Evolutionary conservation across 208 protist species (phyloP), one percentile per base, ranked within the genome.

Genomic region (Acanthamoeba healyi): DNA sequence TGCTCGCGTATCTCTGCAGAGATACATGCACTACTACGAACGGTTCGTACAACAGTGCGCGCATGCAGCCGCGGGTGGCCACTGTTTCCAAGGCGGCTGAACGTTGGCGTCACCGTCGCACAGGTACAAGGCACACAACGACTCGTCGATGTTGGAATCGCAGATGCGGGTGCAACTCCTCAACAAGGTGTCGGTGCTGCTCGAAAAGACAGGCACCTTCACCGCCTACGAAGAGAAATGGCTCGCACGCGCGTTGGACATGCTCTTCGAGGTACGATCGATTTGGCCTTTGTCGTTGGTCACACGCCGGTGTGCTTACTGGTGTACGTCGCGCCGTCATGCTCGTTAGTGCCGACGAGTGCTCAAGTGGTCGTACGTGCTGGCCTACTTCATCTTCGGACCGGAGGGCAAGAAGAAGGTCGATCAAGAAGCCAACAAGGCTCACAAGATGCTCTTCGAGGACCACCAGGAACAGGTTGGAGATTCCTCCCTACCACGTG

Each of bases 361-460:
- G n/a, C 81, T 89, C 4, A 56, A 89, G 19, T 89, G 54, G 51
- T 89, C 81, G 17, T 89, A 89, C 54, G 81, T 63, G 44, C 24
- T 89, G 44, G 81, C 81, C 81, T 89, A 63, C 49, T 89, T 67
- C 54, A 89, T 89, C 4, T 89, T 89, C 34, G 81, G 81, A n/a
- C 34, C n/a, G 81, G 81, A 89, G 38, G 81, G 81, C 44, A 89
- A 89, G 81, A 89, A 89, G 81, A 56, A 32, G 51, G 81, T 89
- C 9, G 81, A 89, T 40, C 29, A 65, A 2, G 26, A 38, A 29
- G 51, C 44, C 34, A 89, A 89, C 54, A 61, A 89, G 24, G 81
- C 81, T 3, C 81, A 89, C 32, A 89, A 89, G 54, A 89, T 89
- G 81, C 81, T 89, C 29, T 89, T 89, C 22, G 81, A 89, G 29